phyloP scores from a whole-genome alignment of 140 eudicot genomes.

The Flaveria floridana region DNA sequence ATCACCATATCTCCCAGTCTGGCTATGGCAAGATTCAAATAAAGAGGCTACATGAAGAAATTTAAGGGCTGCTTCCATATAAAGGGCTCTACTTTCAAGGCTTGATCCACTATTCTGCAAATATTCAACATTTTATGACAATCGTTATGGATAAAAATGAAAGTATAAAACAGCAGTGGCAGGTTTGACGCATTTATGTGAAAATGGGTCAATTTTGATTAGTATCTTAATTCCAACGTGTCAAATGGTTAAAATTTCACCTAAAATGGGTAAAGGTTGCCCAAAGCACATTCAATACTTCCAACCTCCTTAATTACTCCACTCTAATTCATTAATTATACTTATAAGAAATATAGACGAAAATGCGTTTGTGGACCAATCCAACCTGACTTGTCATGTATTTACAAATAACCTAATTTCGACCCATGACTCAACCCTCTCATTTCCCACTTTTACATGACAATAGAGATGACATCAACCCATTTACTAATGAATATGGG shows the following conservation, averaged over 20 bases:
- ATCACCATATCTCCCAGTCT: constrained; percentile 56
- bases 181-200: constrained; percentile 2
- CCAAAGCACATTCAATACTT: not conserved
- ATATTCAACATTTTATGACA: constrained; percentile 8
- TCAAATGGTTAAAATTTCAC: not conserved
- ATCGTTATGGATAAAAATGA: not conserved
- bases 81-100: constrained; percentile 58
- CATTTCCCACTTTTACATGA: not conserved
- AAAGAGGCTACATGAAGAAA: constrained; percentile 85
- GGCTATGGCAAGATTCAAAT: constrained; percentile 58
- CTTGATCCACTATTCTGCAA: constrained; percentile 63
- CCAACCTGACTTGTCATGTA: not conserved
- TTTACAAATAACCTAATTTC: not conserved
- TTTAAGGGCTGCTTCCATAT: constrained; percentile 80
- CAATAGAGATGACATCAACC: not conserved
- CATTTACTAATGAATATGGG: not conserved
- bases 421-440: too few species aligned
- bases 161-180: not conserved
- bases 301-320: not conserved
- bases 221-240: not conserved
- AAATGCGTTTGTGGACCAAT: not conserved
- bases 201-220: not conserved
- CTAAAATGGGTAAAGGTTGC: not conserved
- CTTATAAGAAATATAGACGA: not conserved
- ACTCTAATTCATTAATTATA: not conserved